These are phyloP conservation scores for Yamadazyma philogaea DNA, from an alignment of 805 yeast species.

Conservation along the genomic window DNA sequence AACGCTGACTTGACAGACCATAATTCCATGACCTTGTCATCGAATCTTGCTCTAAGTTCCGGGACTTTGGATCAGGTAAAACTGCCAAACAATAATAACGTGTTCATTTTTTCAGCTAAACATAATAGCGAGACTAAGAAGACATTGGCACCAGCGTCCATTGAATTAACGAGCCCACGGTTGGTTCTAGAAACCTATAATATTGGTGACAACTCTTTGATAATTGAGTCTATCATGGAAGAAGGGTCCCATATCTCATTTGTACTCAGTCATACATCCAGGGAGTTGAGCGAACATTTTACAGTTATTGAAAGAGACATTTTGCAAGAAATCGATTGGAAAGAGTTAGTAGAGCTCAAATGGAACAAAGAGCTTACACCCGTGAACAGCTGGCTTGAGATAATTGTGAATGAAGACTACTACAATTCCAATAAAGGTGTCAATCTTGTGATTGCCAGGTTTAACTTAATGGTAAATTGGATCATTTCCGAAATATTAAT, in stretches of 20 bases:
- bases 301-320: conserved; percentile 86
- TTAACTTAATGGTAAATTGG: conserved; percentile 90
- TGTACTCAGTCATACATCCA: conserved; percentile 67
- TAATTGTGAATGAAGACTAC: conserved; percentile 55
- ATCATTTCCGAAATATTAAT: conserved; percentile 80
- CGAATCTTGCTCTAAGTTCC: background rate
- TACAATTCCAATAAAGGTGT: conserved; percentile 61
- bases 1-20: conserved; percentile 4
- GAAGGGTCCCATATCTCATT: conserved; percentile 73
- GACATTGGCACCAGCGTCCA: background rate
- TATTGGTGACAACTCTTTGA: conserved; percentile 26
- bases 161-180: conserved; percentile 22
- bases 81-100: conserved; percentile 12
- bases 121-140: conserved; percentile 6
- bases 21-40: background rate
- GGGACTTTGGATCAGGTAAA: conserved; percentile 4
- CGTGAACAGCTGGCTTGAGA: conserved; percentile 79
- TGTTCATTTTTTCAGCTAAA: conserved; percentile 15
- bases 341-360: conserved; percentile 71
- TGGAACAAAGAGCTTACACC: conserved; percentile 69
- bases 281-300: conserved; percentile 70
- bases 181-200: conserved; percentile 35
- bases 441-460: conserved; percentile 77
- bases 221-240: conserved; percentile 41
- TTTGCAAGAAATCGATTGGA: conserved; percentile 86